Evolutionary conservation across 1,139 yeast genomes (phyloP).

Genomic region (Scheffersomyces parashehatae): DNA sequence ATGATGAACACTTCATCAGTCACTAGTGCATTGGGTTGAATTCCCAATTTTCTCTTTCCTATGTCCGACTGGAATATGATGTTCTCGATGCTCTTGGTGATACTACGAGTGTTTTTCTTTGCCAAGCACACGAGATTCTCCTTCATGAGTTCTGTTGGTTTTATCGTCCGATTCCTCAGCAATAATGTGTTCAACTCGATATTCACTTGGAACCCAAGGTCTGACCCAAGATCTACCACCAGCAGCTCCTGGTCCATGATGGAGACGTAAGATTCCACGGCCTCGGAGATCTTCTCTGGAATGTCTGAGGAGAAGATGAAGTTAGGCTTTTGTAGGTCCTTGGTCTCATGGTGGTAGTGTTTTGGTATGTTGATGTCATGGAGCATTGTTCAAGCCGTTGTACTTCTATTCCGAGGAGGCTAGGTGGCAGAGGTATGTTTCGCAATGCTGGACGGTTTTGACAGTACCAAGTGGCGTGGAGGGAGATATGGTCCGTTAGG

Average conservation of each 20-base stretch:
- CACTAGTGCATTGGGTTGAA: conserved; percentile 5
- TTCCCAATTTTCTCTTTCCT: conserved; percentile 1
- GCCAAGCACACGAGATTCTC: conserved; percentile 39
- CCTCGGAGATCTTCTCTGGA: conserved; percentile 19
- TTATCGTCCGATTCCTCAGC: conserved; percentile 28
- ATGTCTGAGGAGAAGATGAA: conserved; percentile 43
- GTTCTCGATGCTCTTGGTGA: conserved; percentile 5
- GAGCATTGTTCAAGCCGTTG: not conserved
- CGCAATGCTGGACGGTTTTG: too few relatives aligned
- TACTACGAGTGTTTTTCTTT: conserved; percentile 14
- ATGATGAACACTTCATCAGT: conserved; percentile 36
- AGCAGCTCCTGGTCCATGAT: not conserved
- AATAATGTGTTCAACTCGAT: conserved; percentile 40
- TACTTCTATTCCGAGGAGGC: too few relatives aligned
- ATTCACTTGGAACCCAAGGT: conserved; percentile 27
- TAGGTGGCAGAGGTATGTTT: too few relatives aligned
- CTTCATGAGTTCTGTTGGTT: conserved; percentile 34
- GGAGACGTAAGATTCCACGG: conserved; percentile 6
- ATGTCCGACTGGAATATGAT: conserved; percentile 9
- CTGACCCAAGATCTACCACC: not conserved
- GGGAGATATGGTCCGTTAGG: too few relatives aligned
- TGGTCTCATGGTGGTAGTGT: conserved; percentile 5
- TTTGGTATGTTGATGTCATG: not conserved
- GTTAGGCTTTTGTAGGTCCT: conserved; percentile 39
- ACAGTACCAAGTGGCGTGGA: too few relatives aligned